Conservation (phyloP, 805 yeast species). For the Metschnikowia noctiluminum region DNA sequence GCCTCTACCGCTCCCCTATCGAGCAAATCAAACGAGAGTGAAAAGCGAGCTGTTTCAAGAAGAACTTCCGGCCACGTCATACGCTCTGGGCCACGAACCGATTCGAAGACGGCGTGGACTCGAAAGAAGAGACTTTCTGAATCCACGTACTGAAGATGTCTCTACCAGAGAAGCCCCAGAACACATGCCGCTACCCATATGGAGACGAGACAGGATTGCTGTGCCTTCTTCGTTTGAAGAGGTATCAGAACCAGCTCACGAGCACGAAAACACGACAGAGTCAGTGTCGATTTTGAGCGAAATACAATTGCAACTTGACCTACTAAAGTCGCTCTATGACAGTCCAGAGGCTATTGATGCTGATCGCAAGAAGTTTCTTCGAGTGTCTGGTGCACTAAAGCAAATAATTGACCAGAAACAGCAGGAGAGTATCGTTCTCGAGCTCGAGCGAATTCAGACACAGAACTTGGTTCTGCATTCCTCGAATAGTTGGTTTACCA, state of each 20-base stretch:
- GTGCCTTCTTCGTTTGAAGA: not conserved
- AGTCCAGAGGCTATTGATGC: slow-evolving; percentile 5
- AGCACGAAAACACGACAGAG: not conserved
- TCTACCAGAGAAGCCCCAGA: not conserved
- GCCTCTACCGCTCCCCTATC: slow-evolving; percentile 36
- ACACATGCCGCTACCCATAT: slow-evolving; percentile 13
- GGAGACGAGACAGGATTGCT: slow-evolving; percentile 8
- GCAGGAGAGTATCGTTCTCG: slow-evolving; percentile 17
- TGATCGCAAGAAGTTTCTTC: slow-evolving; percentile 6
- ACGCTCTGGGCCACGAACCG: slow-evolving; percentile 1
- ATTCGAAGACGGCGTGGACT: slow-evolving; percentile 6
- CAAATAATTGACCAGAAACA: slow-evolving; percentile 10
- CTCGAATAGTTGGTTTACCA: not conserved
- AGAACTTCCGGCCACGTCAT: not conserved
- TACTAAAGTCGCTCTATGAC: slow-evolving; percentile 6
- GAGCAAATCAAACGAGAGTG: slow-evolving; percentile 10
- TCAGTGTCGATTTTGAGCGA: slow-evolving; percentile 6
- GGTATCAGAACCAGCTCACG: not conserved
- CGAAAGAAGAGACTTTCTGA: slow-evolving; percentile 1
- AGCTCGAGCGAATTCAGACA: slow-evolving; percentile 24
- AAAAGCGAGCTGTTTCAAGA: slow-evolving; percentile 6
- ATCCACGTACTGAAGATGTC: not conserved
- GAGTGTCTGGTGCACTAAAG: slow-evolving; percentile 7
- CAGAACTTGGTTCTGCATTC: not conserved
- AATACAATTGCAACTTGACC: slow-evolving; percentile 10